Evolutionary conservation across 257 asterid genomes (phyloP).

Genomic region (Gentiana macrophylla): DNA sequence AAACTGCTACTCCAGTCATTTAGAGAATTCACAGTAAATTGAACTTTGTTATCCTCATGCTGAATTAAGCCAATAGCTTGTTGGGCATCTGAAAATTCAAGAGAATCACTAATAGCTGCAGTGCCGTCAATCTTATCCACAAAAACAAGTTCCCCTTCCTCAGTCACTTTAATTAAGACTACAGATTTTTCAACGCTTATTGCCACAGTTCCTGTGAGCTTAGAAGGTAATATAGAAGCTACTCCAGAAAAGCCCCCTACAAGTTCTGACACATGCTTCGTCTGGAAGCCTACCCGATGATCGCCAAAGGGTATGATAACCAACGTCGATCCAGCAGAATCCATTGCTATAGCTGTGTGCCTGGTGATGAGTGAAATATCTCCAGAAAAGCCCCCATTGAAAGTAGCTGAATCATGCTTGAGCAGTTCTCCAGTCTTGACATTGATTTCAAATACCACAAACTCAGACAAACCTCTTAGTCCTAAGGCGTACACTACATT

Average conservation of each 20-base stretch:
- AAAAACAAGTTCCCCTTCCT: constrained; percentile 44
- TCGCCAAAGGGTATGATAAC: constrained; percentile 45
- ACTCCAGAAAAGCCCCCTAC: constrained; percentile 40
- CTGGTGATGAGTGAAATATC: constrained; percentile 56
- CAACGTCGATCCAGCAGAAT: constrained; percentile 57
- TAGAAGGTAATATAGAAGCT: constrained; percentile 55
- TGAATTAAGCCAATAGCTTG: constrained; percentile 69
- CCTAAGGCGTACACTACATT: constrained; percentile 57
- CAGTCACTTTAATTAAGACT: constrained; percentile 40
- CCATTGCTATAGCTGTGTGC: constrained; percentile 57
- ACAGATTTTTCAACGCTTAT: constrained; percentile 29
- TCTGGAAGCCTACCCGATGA: constrained; percentile 57
- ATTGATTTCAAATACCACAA: constrained; percentile 51
- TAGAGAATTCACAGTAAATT: constrained; percentile 54
- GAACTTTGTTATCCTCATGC: constrained; percentile 42
- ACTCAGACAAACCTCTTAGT: constrained; percentile 37
- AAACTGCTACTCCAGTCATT: constrained; percentile 55
- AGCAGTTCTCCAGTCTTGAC: constrained; percentile 60
- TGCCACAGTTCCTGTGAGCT: constrained; percentile 53
- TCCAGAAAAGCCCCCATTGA: constrained; percentile 72
- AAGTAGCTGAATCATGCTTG: constrained; percentile 38
- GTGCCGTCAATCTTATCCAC: constrained; percentile 41
- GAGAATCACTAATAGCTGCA: constrained; percentile 64
- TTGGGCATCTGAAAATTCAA: constrained; percentile 49
- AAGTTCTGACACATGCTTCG: constrained; percentile 50